Evolutionary conservation across 2,329 filamentous ascomycete species (phyloP), one percentile per base, ranked within the genome.

Genomic region (Sporothrix pallida): DNA sequence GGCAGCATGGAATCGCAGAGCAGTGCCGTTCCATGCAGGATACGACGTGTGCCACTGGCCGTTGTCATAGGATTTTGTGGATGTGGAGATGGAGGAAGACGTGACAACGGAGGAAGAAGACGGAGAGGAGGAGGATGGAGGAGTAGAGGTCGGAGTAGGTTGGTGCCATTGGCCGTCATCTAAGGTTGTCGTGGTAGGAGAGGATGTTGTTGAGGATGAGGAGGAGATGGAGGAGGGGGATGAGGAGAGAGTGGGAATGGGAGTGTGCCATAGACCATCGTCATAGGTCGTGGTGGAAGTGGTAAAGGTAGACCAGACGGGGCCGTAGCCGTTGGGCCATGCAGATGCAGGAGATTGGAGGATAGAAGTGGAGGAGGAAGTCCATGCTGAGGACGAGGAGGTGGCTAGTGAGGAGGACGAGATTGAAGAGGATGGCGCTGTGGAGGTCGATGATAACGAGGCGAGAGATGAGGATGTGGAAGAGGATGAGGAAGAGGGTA

Each of bases 1-100:
- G 6, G 44, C 58, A 3, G 15, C 26, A 26, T 71, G 67, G 31
- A 71, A 77, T 20, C 77, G 78, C 46, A 73, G 78, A 15, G 60
- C 73, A 1, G 84, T 85, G 70, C 78, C 81, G 74, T 85, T 86
- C 83, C 83, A 85, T 0, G 83, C 60, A 2, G 83, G 83, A 72
- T 86, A 86, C 0, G 81, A 81, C 3, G 84, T 84, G 73, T 84
- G 83, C 85, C 85, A 86, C 69, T 78, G 78, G 20, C 85, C 84
- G 71, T 86, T 76, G 72, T 86, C 84, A 56, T 82, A 80, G 13
- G 80, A 80, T 26, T 72, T 75, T 48, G 74, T 73, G 15, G 76
- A 48, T n/a, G 42, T 48, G 42, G 62, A 46, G n/a, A 8, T 75
- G 17, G 72, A 44, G 17, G 75, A 71, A 10, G 75, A 44, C 9